Conservation (phyloP, 768 basidiomycete genomes). For the Russula ochroleuca region DNA sequence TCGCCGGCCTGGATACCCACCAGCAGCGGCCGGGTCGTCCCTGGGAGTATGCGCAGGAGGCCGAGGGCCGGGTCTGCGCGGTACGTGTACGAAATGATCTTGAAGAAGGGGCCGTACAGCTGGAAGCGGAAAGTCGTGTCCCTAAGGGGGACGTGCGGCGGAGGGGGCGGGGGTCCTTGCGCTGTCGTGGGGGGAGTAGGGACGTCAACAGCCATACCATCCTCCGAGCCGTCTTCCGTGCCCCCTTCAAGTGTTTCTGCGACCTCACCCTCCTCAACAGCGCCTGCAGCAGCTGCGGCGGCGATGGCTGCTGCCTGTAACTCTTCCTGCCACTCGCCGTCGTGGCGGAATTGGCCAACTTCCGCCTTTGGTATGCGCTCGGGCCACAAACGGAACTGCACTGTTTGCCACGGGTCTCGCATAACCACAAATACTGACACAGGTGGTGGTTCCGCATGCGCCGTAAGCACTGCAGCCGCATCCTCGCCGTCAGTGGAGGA, state of each 20-base stretch:
- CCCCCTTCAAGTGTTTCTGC: background rate
- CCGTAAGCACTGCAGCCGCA: conserved; percentile 13
- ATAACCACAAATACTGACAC: conserved; percentile 24
- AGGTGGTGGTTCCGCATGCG: conserved; percentile 22
- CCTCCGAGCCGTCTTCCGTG: background rate
- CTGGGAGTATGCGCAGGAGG: conserved; percentile 20
- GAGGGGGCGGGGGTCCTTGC: conserved; percentile 3
- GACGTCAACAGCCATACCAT: conserved; percentile 15
- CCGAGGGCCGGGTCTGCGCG: conserved; percentile 13
- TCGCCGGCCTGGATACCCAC: conserved; percentile 21
- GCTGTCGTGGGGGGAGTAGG: background rate
- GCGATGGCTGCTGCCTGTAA: conserved; percentile 12
- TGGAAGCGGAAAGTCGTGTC: conserved; percentile 28
- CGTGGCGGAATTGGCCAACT: conserved; percentile 16
- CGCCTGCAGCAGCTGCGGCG: conserved; percentile 1
- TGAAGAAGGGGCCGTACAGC: conserved; percentile 24
- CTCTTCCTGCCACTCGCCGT: conserved; percentile 19
- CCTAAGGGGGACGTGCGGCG: conserved; percentile 3
- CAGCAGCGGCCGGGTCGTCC: conserved; percentile 18
- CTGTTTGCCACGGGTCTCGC: conserved; percentile 22
- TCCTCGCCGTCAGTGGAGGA: conserved; percentile 19
- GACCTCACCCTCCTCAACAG: conserved; percentile 12
- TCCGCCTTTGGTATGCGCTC: conserved; percentile 23
- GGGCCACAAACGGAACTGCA: conserved; percentile 25
- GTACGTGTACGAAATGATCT: conserved; percentile 24